These are phyloP conservation scores for Pseudozyma thailandica DNA, from an alignment of 1,284 basidiomycete genomes.

Conservation along the genomic window DNA sequence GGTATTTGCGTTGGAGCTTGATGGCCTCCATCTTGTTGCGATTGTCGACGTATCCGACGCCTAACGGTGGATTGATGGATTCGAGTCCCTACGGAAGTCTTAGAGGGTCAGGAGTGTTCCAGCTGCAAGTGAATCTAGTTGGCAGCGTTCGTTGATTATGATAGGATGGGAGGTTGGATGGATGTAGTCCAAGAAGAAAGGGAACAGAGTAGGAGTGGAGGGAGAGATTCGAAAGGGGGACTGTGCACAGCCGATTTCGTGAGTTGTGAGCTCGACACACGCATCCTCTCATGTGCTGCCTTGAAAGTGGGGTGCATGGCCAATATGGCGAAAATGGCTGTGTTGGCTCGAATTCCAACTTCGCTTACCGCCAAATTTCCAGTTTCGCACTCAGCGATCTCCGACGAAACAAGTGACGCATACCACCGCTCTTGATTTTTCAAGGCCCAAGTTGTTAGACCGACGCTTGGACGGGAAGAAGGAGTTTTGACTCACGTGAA, in stretches of 20 bases:
- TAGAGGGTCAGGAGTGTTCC: no score
- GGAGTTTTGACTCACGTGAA: background rate
- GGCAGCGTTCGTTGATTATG: background rate
- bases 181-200: background rate
- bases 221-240: background rate
- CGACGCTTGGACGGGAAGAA: background rate
- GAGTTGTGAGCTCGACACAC: background rate
- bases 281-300: no score
- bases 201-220: background rate
- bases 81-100: no score
- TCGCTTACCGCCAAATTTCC: background rate
- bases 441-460: background rate
- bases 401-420: background rate
- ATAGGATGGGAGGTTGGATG: background rate
- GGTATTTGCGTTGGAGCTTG: conserved; percentile 90
- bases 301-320: no score
- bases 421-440: background rate
- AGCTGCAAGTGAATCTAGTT: no score
- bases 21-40: conserved; percentile 80
- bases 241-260: conserved; percentile 6
- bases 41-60: background rate
- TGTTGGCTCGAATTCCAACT: conserved; percentile 1
- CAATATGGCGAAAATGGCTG: no score
- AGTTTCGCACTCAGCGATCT: conserved; percentile 2
- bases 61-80: no score